A percentile compares a stretch with the other conserved stretches of the same genome.
These are phyloP conservation scores for Alternaria sp. DNA, from an alignment of 2,329 filamentous ascomycete genomes.

Conservation along the genomic window DNA sequence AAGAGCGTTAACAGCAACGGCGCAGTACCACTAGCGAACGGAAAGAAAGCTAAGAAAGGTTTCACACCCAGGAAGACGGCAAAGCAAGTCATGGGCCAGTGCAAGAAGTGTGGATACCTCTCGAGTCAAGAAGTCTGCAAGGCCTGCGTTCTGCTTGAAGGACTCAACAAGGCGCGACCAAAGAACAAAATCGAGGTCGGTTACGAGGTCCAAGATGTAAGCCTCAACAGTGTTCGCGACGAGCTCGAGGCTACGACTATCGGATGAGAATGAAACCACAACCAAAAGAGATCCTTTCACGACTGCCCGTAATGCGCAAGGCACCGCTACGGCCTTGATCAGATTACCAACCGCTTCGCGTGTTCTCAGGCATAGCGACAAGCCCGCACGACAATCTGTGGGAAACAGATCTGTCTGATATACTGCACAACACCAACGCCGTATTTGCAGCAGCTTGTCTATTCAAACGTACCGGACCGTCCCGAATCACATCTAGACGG, in stretches of 20 bases:
- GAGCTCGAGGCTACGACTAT: slow-evolving; percentile 34
- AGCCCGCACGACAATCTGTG: neutral
- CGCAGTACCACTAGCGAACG: slow-evolving; percentile 20
- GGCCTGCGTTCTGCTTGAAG: slow-evolving; percentile 88
- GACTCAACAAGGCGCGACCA: slow-evolving; percentile 77
- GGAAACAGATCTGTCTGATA: neutral
- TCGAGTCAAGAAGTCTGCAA: slow-evolving; percentile 95
- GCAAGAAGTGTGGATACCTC: slow-evolving; percentile 90
- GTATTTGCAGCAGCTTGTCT: neutral
- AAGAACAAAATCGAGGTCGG: slow-evolving; percentile 48
- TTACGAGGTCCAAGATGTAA: slow-evolving; percentile 31
- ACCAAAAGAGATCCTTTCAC: neutral
- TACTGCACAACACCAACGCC: neutral
- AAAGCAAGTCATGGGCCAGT: slow-evolving; percentile 80
- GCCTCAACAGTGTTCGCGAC: slow-evolving; percentile 32
- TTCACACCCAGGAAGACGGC: slow-evolving; percentile 42
- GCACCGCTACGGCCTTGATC: neutral
- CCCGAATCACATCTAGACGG: neutral
- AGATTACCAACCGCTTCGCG: too few relatives aligned
- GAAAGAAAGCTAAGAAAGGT: slow-evolving; percentile 34
- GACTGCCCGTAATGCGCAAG: neutral
- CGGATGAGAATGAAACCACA: slow-evolving; percentile 24
- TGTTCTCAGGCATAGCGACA: neutral
- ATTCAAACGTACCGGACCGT: neutral
- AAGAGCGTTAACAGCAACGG: slow-evolving; percentile 42